A percentile compares a stretch with the other conserved stretches of the same genome.
phyloP scores from a whole-genome alignment of 1,139 yeast genomes.

The Meyerozyma elateridarum region DNA sequence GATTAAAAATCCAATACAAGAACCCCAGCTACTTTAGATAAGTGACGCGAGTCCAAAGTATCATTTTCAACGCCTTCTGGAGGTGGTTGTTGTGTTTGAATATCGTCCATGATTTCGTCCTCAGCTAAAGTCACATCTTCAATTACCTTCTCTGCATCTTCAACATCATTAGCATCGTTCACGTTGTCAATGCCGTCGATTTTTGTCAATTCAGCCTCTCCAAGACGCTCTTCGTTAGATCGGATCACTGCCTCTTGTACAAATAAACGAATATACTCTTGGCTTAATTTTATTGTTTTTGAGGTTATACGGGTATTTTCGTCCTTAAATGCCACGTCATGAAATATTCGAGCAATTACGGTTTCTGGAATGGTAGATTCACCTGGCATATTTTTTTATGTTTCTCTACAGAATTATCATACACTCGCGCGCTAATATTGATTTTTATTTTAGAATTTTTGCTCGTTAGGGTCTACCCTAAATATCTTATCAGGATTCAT shows the following conservation, averaged over 20 bases:
- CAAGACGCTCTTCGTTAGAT: conserved; percentile 48
- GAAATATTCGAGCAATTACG: conserved; percentile 53
- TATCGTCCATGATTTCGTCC: background rate
- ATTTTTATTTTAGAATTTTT: too few relatives aligned
- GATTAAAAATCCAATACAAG: conserved; percentile 13
- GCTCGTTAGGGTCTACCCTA: conserved; percentile 35
- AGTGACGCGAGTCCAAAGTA: conserved; percentile 13
- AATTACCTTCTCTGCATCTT: conserved; percentile 7
- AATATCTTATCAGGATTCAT: conserved; percentile 43
- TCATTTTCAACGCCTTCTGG: conserved; percentile 8
- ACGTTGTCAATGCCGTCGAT: conserved; percentile 34
- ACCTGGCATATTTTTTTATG: too few relatives aligned
- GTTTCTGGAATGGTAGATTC: conserved; percentile 24
- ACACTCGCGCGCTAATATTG: too few relatives aligned
- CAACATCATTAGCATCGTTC: conserved; percentile 16
- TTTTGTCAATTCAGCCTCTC: conserved; percentile 25
- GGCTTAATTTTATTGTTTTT: conserved; percentile 44
- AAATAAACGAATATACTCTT: conserved; percentile 57
- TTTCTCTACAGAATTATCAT: too few relatives aligned
- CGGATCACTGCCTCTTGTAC: conserved; percentile 61
- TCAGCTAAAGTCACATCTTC: background rate
- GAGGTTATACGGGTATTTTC: conserved; percentile 46
- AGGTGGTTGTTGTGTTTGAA: conserved; percentile 2
- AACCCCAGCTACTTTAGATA: conserved; percentile 13
- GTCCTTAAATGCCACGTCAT: conserved; percentile 47